These are phyloP conservation scores for Coniella lustricola DNA, from an alignment of 2,329 filamentous ascomycete species.

Conservation along the genomic window DNA sequence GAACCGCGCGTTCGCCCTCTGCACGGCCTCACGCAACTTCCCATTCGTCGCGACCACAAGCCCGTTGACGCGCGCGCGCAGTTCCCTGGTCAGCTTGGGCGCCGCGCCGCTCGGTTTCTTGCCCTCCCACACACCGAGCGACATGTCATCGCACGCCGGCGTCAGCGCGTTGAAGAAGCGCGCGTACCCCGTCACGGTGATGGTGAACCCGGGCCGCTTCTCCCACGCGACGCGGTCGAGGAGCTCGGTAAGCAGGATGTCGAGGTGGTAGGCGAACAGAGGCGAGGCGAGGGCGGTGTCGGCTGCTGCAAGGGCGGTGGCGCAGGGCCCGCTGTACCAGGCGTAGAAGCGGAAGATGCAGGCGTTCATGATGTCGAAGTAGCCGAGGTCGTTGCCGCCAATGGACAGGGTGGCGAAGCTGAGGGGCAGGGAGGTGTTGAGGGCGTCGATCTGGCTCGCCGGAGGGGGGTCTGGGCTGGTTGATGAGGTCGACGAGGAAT, in stretches of 20 bases:
- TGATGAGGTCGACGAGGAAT: too few relatives aligned
- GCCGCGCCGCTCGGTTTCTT: too few relatives aligned
- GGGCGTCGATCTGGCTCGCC: conserved; percentile 34
- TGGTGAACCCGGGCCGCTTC: conserved; percentile 33
- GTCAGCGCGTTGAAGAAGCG: conserved; percentile 41
- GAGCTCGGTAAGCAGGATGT: conserved; percentile 34
- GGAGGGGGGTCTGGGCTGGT: too few relatives aligned
- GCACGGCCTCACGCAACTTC: conserved; percentile 31
- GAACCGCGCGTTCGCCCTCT: conserved; percentile 31
- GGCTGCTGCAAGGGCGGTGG: conserved; percentile 30
- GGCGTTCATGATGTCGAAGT: conserved; percentile 43
- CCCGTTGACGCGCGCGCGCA: conserved; percentile 36
- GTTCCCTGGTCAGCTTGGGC: conserved; percentile 32
- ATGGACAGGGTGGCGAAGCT: conserved; percentile 41
- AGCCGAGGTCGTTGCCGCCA: conserved; percentile 42
- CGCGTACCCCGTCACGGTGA: conserved; percentile 41
- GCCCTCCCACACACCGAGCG: conserved; percentile 39
- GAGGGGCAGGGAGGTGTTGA: conserved; percentile 30
- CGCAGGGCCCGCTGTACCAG: conserved; percentile 40
- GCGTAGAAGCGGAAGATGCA: conserved; percentile 44
- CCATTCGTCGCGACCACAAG: conserved; percentile 36
- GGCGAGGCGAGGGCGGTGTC: conserved; percentile 27
- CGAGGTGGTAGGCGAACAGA: conserved; percentile 33
- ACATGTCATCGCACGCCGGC: conserved; percentile 35
- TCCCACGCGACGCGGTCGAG: conserved; percentile 38